Conservation (phyloP, 2,329 filamentous ascomycete genomes). For the Neonectria ditissima region DNA sequence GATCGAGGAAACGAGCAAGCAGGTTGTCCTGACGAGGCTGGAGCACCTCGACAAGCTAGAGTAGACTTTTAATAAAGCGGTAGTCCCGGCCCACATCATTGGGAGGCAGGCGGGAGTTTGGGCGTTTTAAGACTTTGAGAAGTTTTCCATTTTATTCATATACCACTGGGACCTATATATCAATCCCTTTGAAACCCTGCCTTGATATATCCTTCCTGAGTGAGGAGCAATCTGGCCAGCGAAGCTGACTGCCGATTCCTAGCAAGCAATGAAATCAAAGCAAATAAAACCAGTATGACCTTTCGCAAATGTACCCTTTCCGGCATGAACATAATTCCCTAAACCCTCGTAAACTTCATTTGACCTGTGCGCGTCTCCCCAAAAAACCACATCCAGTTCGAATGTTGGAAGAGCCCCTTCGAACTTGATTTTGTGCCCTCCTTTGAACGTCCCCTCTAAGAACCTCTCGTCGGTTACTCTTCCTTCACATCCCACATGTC, state of each 20-base stretch:
- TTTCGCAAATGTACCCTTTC: slow-evolving; percentile 6
- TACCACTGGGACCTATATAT: slow-evolving; percentile 9
- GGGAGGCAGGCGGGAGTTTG: slow-evolving; percentile 23
- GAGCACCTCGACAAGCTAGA: slow-evolving; percentile 98
- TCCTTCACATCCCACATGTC: slow-evolving; percentile 42
- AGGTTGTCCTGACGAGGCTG: slow-evolving; percentile 92
- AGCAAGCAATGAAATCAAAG: neutral
- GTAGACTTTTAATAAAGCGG: slow-evolving; percentile 53
- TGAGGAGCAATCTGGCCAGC: neutral
- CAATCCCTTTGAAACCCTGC: neutral
- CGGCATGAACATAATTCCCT: neutral
- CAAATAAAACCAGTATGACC: neutral
- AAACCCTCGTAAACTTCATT: neutral
- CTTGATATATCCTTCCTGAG: neutral
- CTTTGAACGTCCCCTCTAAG: neutral
- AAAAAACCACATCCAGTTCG: neutral
- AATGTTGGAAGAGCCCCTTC: neutral
- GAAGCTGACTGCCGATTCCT: neutral
- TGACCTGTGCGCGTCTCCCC: neutral
- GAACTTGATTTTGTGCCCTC: neutral
- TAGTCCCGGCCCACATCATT: slow-evolving; percentile 7
- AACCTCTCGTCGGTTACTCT: slow-evolving; percentile 4
- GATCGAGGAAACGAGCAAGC: slow-evolving; percentile 98
- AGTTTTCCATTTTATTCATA: slow-evolving; percentile 14
- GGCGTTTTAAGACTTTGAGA: slow-evolving; percentile 13